phyloP scores from a whole-genome alignment of 2,329 filamentous ascomycete genomes.

The Cladosporium sp. region DNA sequence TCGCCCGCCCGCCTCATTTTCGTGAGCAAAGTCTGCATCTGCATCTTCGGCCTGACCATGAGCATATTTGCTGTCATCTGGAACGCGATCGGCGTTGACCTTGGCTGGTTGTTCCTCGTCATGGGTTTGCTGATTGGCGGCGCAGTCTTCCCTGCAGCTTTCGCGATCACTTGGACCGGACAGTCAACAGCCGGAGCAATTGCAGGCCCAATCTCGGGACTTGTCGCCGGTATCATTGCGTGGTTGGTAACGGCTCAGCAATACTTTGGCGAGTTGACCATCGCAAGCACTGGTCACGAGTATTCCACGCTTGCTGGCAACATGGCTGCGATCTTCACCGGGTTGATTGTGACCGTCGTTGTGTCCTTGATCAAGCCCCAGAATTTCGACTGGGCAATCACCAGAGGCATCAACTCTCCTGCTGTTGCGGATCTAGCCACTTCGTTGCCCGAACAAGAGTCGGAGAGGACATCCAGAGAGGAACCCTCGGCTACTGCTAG shows the following conservation, averaged over 20 bases:
- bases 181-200: constrained; percentile 46
- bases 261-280: constrained; percentile 37
- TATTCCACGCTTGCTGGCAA: constrained; percentile 38
- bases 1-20: constrained; percentile 35
- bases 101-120: constrained; percentile 37
- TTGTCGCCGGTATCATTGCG: constrained; percentile 40
- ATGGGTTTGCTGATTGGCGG: constrained; percentile 42
- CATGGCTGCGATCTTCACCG: constrained; percentile 39
- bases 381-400: constrained; percentile 39
- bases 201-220: constrained; percentile 43
- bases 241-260: constrained; percentile 38
- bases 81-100: constrained; percentile 35
- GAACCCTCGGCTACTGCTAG: not conserved
- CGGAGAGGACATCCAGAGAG: not conserved
- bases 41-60: constrained; percentile 38
- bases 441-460: not conserved
- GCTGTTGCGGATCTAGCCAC: not conserved
- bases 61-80: constrained; percentile 33
- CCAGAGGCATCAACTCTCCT: constrained; percentile 34
- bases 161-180: constrained; percentile 43
- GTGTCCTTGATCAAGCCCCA: constrained; percentile 36
- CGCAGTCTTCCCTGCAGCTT: constrained; percentile 42
- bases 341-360: constrained; percentile 36
- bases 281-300: constrained; percentile 36
- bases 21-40: constrained; percentile 38